Evolutionary conservation across 2,329 filamentous ascomycete species (phyloP).

Genomic region (Dactylellina sp.): DNA sequence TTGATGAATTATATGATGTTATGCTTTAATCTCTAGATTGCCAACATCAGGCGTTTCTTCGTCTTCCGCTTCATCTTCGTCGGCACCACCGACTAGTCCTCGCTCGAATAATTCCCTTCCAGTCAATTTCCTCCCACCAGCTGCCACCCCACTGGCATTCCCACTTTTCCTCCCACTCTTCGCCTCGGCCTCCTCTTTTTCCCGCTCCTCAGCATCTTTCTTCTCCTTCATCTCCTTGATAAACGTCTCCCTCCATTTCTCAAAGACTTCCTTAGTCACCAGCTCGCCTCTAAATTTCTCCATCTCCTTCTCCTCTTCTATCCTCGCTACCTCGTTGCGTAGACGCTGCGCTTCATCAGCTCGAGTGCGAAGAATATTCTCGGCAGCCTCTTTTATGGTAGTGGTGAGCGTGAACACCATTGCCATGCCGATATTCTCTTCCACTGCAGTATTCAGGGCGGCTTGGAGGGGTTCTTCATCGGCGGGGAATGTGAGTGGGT

Average conservation of each 20-base stretch:
- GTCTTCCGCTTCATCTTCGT: conserved; percentile 76
- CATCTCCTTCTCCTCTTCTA: conserved; percentile 89
- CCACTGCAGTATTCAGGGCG: conserved; percentile 78
- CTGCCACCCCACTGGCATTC: conserved; percentile 64
- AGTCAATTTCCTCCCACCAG: conserved; percentile 70
- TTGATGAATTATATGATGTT: too few species aligned
- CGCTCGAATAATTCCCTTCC: conserved; percentile 83
- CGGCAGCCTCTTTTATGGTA: conserved; percentile 88
- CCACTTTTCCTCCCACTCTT: conserved; percentile 81
- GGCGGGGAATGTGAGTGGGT: conserved; percentile 80
- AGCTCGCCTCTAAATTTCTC: conserved; percentile 92
- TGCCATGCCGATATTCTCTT: conserved; percentile 95
- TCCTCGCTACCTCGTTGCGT: conserved; percentile 69
- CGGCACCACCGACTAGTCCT: conserved; percentile 75
- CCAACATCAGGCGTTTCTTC: conserved; percentile 72
- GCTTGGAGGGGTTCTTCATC: conserved; percentile 82
- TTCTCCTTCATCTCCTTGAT: conserved; percentile 82
- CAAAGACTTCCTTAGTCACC: conserved; percentile 87
- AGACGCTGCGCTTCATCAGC: conserved; percentile 73
- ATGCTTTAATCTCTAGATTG: conserved; percentile 77
- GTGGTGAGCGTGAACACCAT: conserved; percentile 96
- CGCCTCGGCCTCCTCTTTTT: conserved; percentile 83
- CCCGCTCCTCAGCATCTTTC: conserved; percentile 76
- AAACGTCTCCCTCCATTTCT: conserved; percentile 84
- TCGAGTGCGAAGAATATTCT: conserved; percentile 81